Percentiles rank a stretch among this genome's conserved stretches.
These are phyloP conservation scores for Zygosaccharomyces gambellarensis DNA, from an alignment of 805 yeast genomes.

Conservation along the genomic window DNA sequence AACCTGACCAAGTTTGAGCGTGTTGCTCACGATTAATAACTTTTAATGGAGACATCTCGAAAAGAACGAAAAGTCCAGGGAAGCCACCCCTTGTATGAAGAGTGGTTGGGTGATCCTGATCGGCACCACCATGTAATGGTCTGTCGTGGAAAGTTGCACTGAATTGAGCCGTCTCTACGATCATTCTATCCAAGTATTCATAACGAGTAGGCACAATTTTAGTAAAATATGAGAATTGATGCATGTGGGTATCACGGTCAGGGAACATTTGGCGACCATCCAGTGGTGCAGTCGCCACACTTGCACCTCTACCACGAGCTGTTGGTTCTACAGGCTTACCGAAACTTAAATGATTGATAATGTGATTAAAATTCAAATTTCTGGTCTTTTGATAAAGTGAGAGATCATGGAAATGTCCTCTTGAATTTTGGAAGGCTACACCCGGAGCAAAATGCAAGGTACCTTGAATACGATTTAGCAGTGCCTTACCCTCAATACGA, in stretches of 20 bases:
- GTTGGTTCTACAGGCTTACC: constrained; percentile 41
- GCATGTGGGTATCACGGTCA: constrained; percentile 46
- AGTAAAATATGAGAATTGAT: constrained; percentile 69
- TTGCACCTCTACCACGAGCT: constrained; percentile 39
- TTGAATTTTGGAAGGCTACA: constrained; percentile 51
- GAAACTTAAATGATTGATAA: constrained; percentile 74
- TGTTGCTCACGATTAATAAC: constrained; percentile 75
- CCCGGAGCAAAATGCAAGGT: constrained; percentile 97
- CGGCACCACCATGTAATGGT: constrained; percentile 80
- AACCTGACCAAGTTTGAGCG: constrained; percentile 72
- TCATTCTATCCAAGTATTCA: constrained; percentile 50
- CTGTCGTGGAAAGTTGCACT: constrained; percentile 85
- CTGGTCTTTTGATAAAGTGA: constrained; percentile 60
- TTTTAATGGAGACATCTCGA: constrained; percentile 90
- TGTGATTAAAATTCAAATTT: constrained; percentile 71
- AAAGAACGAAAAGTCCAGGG: constrained; percentile 83
- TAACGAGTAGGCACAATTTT: constrained; percentile 89
- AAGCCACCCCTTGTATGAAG: constrained; percentile 78
- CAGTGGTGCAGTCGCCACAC: constrained; percentile 54
- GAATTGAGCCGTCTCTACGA: constrained; percentile 80
- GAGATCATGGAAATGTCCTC: constrained; percentile 78
- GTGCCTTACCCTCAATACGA: constrained; percentile 71
- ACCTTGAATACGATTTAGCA: constrained; percentile 82
- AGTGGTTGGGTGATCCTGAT: constrained; percentile 86
- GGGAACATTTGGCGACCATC: constrained; percentile 45